Evolutionary conservation across 2,329 filamentous ascomycete genomes (phyloP), one percentile per base, ranked within the genome.

Genomic region (Monilinia fructigena): DNA sequence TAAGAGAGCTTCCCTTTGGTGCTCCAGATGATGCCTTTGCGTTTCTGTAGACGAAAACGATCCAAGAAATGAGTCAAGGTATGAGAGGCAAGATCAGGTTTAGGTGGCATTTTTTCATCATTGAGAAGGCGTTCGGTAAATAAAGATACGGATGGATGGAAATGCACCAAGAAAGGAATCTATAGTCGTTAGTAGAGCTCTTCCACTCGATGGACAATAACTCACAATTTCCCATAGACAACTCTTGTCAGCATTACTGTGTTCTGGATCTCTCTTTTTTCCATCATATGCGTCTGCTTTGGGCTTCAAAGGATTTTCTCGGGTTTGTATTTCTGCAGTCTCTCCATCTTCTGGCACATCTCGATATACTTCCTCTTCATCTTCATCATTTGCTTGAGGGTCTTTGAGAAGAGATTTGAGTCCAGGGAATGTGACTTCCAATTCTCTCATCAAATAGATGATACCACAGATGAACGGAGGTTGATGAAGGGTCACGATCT

Each of bases 21-120:
- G 82, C 78, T 62, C 86, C 82, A 26, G 78, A 77, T 20, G 84
- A 85, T 4, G 87, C 82, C 82, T 97, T 97, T 69, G 94, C 88
- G 73, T 95, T 97, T 72, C 92, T 89, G 83, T 98, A 99, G n/a
- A 97, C 92, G 78, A 99, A 99, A 99, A 73, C 96, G 93, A 79
- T 99, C 95, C 67, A 99, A 83, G 83, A 99, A 99, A 77, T 96
- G 90, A 75, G 95, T 95, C 59, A 99, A 85, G 1, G 92, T 95
- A 77, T 98, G 94, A 67, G 92, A 89, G 20, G 91, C 89, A 62
- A 97, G 83, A 73, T 99, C 95, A 0, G 95, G 93, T 78, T 98
- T 98, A 69, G 91, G 87, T 68, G 91, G 89, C 77, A 92, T 88
- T 62, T 87, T 84, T 70, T 89, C 85, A 67, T 87, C 85, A 60